Base-by-base conservation (phyloP, 805 yeast genomes). In the Saccharomycopsis sp. region DNA sequence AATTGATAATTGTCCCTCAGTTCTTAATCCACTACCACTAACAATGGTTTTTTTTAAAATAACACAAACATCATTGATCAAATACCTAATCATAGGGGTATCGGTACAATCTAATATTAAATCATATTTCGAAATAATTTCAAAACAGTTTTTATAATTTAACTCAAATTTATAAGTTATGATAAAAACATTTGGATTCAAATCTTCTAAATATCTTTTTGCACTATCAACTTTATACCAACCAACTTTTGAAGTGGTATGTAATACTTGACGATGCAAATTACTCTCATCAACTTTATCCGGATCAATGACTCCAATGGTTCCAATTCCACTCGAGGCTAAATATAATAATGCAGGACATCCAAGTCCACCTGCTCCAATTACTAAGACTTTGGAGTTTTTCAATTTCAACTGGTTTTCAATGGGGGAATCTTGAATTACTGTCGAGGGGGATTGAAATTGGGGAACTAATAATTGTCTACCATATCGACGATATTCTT, bases 341-440 rank as follows among this genome's bases (percentile, higher is more conserved):
- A 92, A 60, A 54, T 92, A 92, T 32, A 83, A 66, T 36, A 89
- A 58, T 0, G 94, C 94, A 0, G 98, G 96, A 50, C 94, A 80
- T 0, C 98, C 97, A 5, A 92, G 65, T 0, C 99, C 99, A 9
- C 98, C 99, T 1, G 96, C 96, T 1, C 99, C 98, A 5, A 92
- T 69, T 0, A 92, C 88, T 20, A 89, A 58, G 0, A 88, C 72
- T 38, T 64, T 71, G 2, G 89, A 44, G 0, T 57, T 49, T 47
- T 76, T 78, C 35, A 92, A 58, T 32, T 60, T 63, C 5, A 69
- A 38, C 56, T 92, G 99, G 2, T 76, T 69, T 5, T 44, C 44
- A 3, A 60, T 49, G 5, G 42, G 38, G 10, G 36, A 20, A 12
- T 27, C 25, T 4, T 20, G 15, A 19, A 13, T 21, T 5, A 27